Evolutionary conservation across 495 filamentous ascomycete species (phyloP).

Genomic region (Friedmanniomyces simplex): DNA sequence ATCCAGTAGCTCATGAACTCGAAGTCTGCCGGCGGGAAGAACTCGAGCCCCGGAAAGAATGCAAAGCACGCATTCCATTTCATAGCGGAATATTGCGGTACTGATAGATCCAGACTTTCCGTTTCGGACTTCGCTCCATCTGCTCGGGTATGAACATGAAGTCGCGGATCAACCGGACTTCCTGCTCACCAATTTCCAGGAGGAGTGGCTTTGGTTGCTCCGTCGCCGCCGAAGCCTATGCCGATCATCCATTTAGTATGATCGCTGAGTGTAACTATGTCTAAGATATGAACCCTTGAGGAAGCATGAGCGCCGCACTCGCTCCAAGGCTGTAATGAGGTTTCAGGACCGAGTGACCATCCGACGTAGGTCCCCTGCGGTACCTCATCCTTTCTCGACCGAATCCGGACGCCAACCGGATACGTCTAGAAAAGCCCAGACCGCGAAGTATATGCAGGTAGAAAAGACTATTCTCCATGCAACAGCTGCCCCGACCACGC

Average conservation of each 20-base stretch:
- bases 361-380: not conserved
- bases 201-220: conserved; percentile 45
- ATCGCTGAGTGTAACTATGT: conserved; percentile 47
- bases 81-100: not conserved
- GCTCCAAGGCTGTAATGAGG: not conserved
- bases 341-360: not conserved
- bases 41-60: conserved; percentile 48
- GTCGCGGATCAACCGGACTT: conserved; percentile 1
- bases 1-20: conserved; percentile 52
- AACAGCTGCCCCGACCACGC: conserved; percentile 59
- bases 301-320: not conserved
- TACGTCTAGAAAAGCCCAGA: conserved; percentile 46
- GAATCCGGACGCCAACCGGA: not conserved
- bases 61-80: conserved; percentile 31
- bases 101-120: conserved; percentile 51
- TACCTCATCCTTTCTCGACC: not conserved
- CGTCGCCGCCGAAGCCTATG: conserved; percentile 59
- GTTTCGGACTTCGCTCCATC: conserved; percentile 30
- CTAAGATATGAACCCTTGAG: conserved; percentile 65
- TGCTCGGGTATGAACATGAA: conserved; percentile 38
- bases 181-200: conserved; percentile 25
- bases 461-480: conserved; percentile 61
- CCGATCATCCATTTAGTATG: conserved; percentile 48
- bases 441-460: conserved; percentile 51
- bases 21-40: conserved; percentile 39